Evolutionary conservation across 352 stramenopile species (phyloP), one percentile per base, ranked within the genome.

Genomic region (Globisporangium perplexum): DNA sequence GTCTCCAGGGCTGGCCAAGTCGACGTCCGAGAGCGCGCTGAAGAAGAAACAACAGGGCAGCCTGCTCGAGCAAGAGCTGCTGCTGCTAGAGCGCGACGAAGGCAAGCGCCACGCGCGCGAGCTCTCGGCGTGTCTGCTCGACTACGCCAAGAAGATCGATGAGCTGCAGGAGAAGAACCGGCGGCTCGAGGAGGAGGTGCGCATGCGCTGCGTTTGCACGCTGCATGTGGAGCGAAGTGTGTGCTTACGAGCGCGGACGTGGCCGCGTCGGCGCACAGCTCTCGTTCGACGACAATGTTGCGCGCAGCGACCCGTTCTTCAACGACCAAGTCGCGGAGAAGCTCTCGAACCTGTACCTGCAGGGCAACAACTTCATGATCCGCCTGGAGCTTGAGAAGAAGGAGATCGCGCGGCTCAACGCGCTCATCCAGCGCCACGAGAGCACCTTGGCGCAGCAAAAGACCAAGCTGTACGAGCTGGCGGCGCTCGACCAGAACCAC

Each of bases 331-430:
- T 75, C 1, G 76, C 76, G 45, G 80, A 90, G 44, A 89, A 91
- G 63, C 65, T 93, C 36, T 88, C 76, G 15, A 78, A 89, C 35
- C 18, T 93, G 50, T 88, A 90, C 24, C 23, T 83, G 11, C 76
- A 93, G 59, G 83, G 79, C 35, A 93, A 91, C 65, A 89, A 93
- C 52, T 75, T 88, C 24, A 86, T 90, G 78, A 69, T 88, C 44
- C 79, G 81, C 2, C 52, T 93, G 31, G 80, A 90, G 54, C 59
- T 93, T 7, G 80, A 89, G 59, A 72, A 75, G 26, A 88, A 90
- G 24, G 79, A 93, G 36, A 72, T 93, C 18, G 57, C 64, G 12
- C 67, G 74, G 4, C 59, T 91, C 24, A 89, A 91, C 42, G 47
- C 48, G 4, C 59, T 88, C 10, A 89, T 90, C 48, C 72, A 90